Conservation (phyloP, 1,284 basidiomycete genomes). For the Puccinia sorghi region DNA sequence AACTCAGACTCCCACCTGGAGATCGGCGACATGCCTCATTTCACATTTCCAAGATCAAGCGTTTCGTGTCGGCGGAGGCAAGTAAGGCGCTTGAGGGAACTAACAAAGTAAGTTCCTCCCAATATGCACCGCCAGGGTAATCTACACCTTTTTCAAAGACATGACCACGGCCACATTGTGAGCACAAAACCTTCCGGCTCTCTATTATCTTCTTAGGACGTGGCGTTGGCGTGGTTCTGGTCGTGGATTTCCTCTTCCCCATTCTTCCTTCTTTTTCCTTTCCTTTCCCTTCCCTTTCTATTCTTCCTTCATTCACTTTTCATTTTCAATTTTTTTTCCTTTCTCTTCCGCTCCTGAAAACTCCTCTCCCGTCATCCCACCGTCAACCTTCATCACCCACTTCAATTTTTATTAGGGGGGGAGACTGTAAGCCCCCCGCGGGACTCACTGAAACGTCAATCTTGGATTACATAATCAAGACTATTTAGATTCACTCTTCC, state of each 20-base stretch:
- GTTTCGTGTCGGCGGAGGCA: not conserved
- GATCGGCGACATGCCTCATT: not conserved
- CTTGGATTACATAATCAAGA: too few species aligned
- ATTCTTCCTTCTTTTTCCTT: not conserved
- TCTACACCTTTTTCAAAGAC: not conserved
- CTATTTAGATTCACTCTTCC: too few species aligned
- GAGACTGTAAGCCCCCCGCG: too few species aligned
- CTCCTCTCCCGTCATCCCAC: too few species aligned
- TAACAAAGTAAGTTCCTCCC: constrained; percentile 31
- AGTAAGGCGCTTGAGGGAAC: not conserved
- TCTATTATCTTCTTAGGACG: not conserved
- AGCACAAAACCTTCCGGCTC: not conserved
- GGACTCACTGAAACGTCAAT: too few species aligned
- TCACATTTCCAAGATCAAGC: constrained; percentile 23
- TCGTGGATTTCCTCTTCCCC: not conserved
- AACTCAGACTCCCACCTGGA: not conserved
- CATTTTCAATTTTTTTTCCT: not conserved
- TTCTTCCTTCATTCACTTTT: not conserved
- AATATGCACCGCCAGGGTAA: constrained; percentile 15
- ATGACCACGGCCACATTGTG: constrained; percentile 25
- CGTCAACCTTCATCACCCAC: too few species aligned
- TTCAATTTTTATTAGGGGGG: too few species aligned
- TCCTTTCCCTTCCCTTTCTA: constrained; percentile 2
- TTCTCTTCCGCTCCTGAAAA: not conserved
- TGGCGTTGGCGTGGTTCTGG: not conserved